These are phyloP conservation scores for Fusarium citri DNA, from an alignment of 2,329 filamentous ascomycete species.

Conservation along the genomic window DNA sequence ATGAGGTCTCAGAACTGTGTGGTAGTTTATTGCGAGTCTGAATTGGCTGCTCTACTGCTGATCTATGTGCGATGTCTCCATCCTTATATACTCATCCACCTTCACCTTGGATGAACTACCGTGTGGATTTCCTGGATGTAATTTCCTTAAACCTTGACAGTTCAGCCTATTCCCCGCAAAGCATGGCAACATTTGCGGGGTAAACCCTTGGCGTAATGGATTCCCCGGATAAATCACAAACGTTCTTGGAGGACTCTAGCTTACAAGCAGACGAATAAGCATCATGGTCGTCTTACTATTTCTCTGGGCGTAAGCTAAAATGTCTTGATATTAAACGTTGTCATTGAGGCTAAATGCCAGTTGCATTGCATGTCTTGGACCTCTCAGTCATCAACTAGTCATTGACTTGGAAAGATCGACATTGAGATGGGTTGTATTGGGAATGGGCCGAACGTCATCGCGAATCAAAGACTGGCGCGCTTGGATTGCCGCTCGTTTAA, in stretches of 20 bases:
- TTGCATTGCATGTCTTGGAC: neutral
- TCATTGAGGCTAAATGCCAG: neutral
- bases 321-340: neutral
- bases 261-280: neutral
- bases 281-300: neutral
- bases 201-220: conserved; percentile 5
- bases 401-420: neutral
- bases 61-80: neutral
- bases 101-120: neutral
- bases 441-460: neutral
- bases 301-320: conserved; percentile 1
- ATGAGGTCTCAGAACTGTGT: neutral
- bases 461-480: conserved; percentile 3
- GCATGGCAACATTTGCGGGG: conserved; percentile 1
- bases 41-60: neutral
- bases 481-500: neutral
- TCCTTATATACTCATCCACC: neutral
- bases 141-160: neutral
- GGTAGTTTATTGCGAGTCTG: neutral
- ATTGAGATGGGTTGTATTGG: neutral
- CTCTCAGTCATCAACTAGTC: neutral
- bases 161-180: conserved; percentile 3
- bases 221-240: neutral
- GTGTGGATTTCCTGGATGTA: neutral
- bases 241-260: neutral